Base-by-base conservation (phyloP, 2,329 filamentous ascomycete species). In the Mariannaea elegans region DNA sequence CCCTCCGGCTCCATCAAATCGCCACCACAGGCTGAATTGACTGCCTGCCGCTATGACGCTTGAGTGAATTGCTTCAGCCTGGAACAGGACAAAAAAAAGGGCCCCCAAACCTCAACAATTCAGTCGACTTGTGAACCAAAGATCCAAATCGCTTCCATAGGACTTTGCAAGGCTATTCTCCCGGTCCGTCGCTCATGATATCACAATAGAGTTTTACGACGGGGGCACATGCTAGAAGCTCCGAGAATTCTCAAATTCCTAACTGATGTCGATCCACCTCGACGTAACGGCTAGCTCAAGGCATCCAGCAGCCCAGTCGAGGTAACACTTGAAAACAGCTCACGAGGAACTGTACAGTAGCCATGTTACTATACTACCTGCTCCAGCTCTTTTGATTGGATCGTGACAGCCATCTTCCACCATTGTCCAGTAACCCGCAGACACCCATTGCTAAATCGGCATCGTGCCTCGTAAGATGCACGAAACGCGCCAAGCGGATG, bases 101-200 rank as follows among this genome's bases (percentile, higher is more conserved):
- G 59, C 59, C 59, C 59, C 59, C 59, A 59, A 59, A 23, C 45
- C 10, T 27, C 19, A 54, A 29, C 14, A 44, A 44, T 27, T 44
- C 7, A 19, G 13, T 29, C 18, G 27, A 39, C 24, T 46, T 47
- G 24, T 32, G 29, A 42, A 54, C 55, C 39, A 55, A 54, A 59
- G 50, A 44, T 59, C 56, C 56, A 54, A 54, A 49, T 42, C 9
- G 19, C 5, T n/a, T 23, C 12, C 23, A 4, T 21, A 23, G 19
- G 38, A 42, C 38, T 18, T 32, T 48, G 48, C 48, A 47, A 45
- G 42, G 48, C 24, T 23, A 14, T 36, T 39, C 16, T 19, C 42
- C 38, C 29, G 31, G 27, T 31, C 8, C 19, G 42, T 46, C 16
- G 16, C 47, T 16, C 32, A 16, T 19, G 48, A 52, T 58, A 18